Conservation (phyloP, 2,329 filamentous ascomycete genomes). For the Hysterium pulicare region DNA sequence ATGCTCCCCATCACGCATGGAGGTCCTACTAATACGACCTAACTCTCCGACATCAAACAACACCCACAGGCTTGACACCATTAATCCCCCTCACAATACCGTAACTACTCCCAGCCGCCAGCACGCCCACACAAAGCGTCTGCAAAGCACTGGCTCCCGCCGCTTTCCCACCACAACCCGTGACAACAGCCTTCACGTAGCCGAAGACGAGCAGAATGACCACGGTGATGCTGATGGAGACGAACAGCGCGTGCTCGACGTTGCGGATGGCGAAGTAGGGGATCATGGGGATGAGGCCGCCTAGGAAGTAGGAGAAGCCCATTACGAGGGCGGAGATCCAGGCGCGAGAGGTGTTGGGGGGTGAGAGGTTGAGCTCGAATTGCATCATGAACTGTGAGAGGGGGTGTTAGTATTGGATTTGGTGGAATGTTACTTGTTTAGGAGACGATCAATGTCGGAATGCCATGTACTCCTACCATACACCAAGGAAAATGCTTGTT, state of each 20-base stretch:
- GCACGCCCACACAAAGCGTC: constrained; percentile 12
- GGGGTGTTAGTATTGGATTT: not conserved
- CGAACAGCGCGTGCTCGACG: constrained; percentile 42
- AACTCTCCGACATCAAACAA: no score
- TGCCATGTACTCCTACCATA: no score
- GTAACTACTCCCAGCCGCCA: constrained; percentile 13
- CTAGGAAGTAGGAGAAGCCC: constrained; percentile 37
- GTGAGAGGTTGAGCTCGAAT: constrained; percentile 52
- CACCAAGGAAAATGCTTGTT: no score
- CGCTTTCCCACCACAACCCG: constrained; percentile 6
- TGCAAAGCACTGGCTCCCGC: constrained; percentile 9
- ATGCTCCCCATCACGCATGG: no score
- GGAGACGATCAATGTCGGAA: no score
- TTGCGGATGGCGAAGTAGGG: constrained; percentile 49
- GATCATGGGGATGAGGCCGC: constrained; percentile 46
- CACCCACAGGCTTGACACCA: not conserved
- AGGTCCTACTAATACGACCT: no score
- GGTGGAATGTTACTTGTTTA: no score
- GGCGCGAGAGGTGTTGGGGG: constrained; percentile 41
- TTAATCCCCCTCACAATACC: constrained; percentile 14
- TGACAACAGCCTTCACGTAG: constrained; percentile 43
- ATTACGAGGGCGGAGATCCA: constrained; percentile 46
- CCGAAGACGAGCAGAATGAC: constrained; percentile 51
- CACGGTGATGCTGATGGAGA: constrained; percentile 52
- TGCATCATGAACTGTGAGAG: constrained; percentile 54